These are phyloP conservation scores for Nicotiana undulata DNA, from an alignment of 257 asterid genomes.

Conservation along the genomic window DNA sequence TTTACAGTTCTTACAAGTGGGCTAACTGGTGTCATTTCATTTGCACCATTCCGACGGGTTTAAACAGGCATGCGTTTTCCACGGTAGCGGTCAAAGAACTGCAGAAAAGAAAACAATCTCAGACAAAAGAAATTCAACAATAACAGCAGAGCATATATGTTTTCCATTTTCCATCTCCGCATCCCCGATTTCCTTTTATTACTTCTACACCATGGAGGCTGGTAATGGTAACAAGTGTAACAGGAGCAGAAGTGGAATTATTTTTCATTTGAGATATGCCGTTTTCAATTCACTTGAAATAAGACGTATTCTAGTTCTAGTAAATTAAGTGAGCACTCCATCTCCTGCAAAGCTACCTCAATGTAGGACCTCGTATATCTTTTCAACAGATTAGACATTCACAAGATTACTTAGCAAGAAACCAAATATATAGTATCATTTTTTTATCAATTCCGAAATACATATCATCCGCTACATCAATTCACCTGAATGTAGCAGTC, in stretches of 20 bases:
- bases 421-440: neutral
- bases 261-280: neutral
- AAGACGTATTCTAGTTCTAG: neutral
- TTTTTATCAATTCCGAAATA: neutral
- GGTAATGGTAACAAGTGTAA: neutral
- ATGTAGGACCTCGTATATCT: neutral
- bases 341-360: neutral
- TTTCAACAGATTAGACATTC: neutral
- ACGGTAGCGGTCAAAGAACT: conserved; percentile 72
- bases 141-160: neutral
- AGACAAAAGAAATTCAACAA: neutral
- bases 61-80: conserved; percentile 76
- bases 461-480: neutral
- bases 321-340: neutral
- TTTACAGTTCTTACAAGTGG: conserved; percentile 28
- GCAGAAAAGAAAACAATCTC: conserved; percentile 25
- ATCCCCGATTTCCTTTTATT: neutral
- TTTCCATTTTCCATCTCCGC: neutral
- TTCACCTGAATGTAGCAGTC: neutral
- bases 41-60: conserved; percentile 11
- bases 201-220: neutral
- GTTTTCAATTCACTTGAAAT: neutral
- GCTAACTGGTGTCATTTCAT: neutral
- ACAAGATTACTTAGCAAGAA: neutral
- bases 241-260: neutral